These are phyloP conservation scores for Pseudopyrenochaeta lycopersici DNA, from an alignment of 2,329 filamentous ascomycete genomes.

Conservation along the genomic window DNA sequence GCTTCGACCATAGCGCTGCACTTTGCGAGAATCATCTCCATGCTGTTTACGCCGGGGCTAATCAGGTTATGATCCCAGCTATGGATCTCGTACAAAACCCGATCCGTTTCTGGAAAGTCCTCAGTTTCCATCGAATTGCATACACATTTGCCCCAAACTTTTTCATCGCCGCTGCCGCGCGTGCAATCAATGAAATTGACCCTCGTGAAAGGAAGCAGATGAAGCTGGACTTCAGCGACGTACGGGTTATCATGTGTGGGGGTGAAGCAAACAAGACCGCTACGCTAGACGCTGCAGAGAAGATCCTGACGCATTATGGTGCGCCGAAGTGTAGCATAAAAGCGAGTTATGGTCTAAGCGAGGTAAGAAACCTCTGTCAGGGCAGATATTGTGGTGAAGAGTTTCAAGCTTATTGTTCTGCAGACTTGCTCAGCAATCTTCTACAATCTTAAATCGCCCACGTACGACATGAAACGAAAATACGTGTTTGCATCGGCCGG, in stretches of 20 bases:
- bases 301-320: conserved; percentile 42
- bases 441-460: conserved; percentile 54
- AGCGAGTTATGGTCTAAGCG: conserved; percentile 62
- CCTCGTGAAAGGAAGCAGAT: neutral
- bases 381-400: too few species aligned
- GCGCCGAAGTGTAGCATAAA: conserved; percentile 47
- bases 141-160: conserved; percentile 59
- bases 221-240: conserved; percentile 36
- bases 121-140: conserved; percentile 53
- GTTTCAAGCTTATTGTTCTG: neutral
- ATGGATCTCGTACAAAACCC: conserved; percentile 54
- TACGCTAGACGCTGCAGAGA: conserved; percentile 40
- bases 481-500: conserved; percentile 52
- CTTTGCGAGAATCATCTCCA: conserved; percentile 63
- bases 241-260: conserved; percentile 52
- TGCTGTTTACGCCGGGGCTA: conserved; percentile 52
- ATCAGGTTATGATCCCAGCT: conserved; percentile 59
- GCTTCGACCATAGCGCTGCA: conserved; percentile 64
- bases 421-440: conserved; percentile 62
- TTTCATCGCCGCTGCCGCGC: conserved; percentile 41
- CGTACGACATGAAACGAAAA: conserved; percentile 45
- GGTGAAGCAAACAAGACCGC: conserved; percentile 57
- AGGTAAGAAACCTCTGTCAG: neutral
- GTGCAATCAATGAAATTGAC: conserved; percentile 9
- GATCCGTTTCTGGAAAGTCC: conserved; percentile 49